Percentiles rank a stretch among this genome's conserved stretches.
Evolutionary conservation across 805 yeast species (phyloP).

Genomic region (Zygotorulaspora sp.): DNA sequence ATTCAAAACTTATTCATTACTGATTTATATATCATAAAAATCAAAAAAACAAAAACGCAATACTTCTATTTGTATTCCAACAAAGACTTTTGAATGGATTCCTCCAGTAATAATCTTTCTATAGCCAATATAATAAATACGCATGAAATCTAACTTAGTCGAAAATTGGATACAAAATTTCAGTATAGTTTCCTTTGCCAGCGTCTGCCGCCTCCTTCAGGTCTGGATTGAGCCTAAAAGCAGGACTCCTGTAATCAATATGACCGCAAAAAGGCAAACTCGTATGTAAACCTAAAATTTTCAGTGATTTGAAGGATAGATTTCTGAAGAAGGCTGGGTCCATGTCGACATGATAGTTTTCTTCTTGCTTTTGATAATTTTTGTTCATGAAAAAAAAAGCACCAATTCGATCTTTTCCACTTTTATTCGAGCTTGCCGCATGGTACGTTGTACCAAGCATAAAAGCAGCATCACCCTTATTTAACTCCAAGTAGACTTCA

Average conservation of each 20-base stretch:
- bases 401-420: slow-evolving; percentile 28
- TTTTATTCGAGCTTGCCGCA: slow-evolving; percentile 33
- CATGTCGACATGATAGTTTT: slow-evolving; percentile 19
- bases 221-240: slow-evolving; percentile 7
- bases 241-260: slow-evolving; percentile 14
- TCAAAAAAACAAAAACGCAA: too few species aligned
- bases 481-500: slow-evolving; percentile 28
- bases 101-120: too few species aligned
- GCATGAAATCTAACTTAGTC: too few species aligned
- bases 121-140: too few species aligned
- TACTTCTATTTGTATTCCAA: too few species aligned
- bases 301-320: slow-evolving; percentile 8
- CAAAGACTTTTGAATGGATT: too few species aligned
- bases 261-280: slow-evolving; percentile 17
- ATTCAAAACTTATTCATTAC: too few species aligned
- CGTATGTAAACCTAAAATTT: slow-evolving; percentile 11
- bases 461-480: slow-evolving; percentile 33
- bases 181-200: slow-evolving; percentile 7
- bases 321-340: slow-evolving; percentile 2
- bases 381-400: slow-evolving; percentile 30
- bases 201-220: slow-evolving; percentile 6
- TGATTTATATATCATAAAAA: too few species aligned
- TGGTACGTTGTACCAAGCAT: slow-evolving; percentile 34
- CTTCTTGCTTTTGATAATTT: slow-evolving; percentile 32
- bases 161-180: slow-evolving; percentile 5